phyloP scores from a whole-genome alignment of 2,329 filamentous ascomycete genomes.

The Lithohypha guttulata region DNA sequence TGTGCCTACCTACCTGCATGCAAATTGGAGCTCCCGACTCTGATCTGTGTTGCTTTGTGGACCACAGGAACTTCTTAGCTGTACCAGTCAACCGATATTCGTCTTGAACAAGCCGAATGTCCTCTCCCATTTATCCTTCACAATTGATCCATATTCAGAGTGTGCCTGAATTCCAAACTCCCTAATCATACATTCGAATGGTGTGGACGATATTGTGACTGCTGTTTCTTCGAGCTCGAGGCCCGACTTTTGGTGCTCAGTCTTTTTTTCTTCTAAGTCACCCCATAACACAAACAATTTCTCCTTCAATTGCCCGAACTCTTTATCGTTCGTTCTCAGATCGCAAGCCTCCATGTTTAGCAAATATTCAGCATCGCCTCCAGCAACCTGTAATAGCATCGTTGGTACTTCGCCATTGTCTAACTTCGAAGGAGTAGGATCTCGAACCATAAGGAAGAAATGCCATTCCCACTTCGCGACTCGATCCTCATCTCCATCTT shows the following conservation, averaged over 20 bases:
- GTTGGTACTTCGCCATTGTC: constrained; percentile 30
- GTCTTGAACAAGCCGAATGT: constrained; percentile 57
- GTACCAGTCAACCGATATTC: constrained; percentile 35
- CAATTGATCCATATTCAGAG: background rate
- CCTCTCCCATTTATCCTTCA: constrained; percentile 44
- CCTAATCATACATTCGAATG: constrained; percentile 60
- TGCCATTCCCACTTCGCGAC: constrained; percentile 69
- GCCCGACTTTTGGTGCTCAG: constrained; percentile 18
- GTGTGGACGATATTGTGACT: constrained; percentile 35
- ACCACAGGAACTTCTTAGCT: background rate
- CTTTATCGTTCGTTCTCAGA: constrained; percentile 41
- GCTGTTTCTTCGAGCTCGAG: constrained; percentile 9
- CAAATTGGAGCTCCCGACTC: no score
- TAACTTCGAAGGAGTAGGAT: constrained; percentile 38
- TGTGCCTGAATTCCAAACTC: constrained; percentile 51
- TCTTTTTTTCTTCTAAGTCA: constrained; percentile 63
- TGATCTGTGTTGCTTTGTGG: no score
- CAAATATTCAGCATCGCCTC: constrained; percentile 44
- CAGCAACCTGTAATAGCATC: constrained; percentile 60
- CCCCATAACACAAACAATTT: constrained; percentile 76
- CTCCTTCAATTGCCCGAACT: constrained; percentile 50
- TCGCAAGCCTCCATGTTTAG: constrained; percentile 45
- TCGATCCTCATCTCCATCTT: no score
- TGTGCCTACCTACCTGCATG: no score
- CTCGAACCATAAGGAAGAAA: constrained; percentile 70